Conservation (phyloP, 805 yeast genomes). For the Pichia deserticola region DNA sequence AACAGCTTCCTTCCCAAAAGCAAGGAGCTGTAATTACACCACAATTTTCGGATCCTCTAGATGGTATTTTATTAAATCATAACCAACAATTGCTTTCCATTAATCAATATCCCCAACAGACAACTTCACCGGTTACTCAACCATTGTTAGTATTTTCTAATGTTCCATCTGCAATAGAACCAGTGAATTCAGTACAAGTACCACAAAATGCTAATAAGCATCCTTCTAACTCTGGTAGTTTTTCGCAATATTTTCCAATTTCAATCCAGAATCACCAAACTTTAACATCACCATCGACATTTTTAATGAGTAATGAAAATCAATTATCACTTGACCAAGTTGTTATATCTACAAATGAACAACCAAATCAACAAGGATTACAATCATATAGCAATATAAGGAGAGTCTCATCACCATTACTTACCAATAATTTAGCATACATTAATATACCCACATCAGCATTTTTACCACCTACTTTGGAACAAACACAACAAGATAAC, state of each 20-base stretch:
- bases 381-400: neutral
- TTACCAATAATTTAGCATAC: neutral
- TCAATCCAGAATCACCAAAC: neutral
- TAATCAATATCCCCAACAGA: neutral
- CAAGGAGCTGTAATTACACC: neutral
- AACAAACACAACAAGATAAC: too few relatives aligned
- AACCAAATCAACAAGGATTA: neutral
- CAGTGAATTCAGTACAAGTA: neutral
- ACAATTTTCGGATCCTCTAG: neutral
- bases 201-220: neutral
- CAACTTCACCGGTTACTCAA: neutral
- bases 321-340: neutral
- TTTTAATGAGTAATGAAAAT: constrained; percentile 1
- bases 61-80: neutral
- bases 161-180: constrained; percentile 8
- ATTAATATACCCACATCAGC: neutral
- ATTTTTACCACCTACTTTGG: neutral
- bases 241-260: constrained; percentile 6
- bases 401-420: neutral
- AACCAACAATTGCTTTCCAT: neutral
- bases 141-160: constrained; percentile 5
- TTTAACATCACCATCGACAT: neutral
- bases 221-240: neutral
- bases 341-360: neutral
- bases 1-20: neutral